Evolutionary conservation across 495 filamentous ascomycete genomes (phyloP).

Genomic region (Monascus purpureus): DNA sequence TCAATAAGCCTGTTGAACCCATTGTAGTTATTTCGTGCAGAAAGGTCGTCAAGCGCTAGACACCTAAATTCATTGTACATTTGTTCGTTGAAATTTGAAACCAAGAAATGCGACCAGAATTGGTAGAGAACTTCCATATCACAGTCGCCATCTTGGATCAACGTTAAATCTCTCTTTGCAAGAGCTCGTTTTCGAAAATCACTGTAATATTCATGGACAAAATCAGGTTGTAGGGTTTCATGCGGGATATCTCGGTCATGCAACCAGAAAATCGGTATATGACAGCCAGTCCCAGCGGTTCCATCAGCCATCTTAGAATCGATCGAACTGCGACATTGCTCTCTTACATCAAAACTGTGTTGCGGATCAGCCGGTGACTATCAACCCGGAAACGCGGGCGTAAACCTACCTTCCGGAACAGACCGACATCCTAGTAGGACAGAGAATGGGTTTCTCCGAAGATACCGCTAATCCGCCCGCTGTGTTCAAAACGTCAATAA

Average conservation of each 20-base stretch:
- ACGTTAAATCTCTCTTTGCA: constrained; percentile 36
- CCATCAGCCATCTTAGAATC: too few species aligned
- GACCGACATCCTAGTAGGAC: constrained; percentile 1
- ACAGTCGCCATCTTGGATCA: constrained; percentile 32
- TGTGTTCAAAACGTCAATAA: constrained; percentile 32
- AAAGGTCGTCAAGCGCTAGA: constrained; percentile 53
- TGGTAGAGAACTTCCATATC: constrained; percentile 58
- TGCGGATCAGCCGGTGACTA: too few species aligned
- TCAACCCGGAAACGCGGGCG: neutral
- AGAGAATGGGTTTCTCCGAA: constrained; percentile 2
- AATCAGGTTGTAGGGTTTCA: constrained; percentile 25
- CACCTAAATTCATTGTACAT: constrained; percentile 73
- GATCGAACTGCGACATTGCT: too few species aligned
- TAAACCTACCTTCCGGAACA: constrained; percentile 9
- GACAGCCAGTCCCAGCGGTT: constrained; percentile 5
- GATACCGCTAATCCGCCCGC: constrained; percentile 17
- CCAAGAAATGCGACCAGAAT: constrained; percentile 69
- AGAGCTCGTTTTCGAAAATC: constrained; percentile 43
- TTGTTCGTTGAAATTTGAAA: constrained; percentile 57
- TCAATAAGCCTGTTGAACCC: constrained; percentile 43
- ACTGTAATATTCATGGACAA: constrained; percentile 38
- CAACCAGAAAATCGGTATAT: constrained; percentile 25
- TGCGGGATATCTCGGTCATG: constrained; percentile 28
- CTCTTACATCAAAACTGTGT: too few species aligned
- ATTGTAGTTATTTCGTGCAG: constrained; percentile 27